Base-by-base conservation (phyloP, 75 land plant species). In the Picea glauca region DNA sequence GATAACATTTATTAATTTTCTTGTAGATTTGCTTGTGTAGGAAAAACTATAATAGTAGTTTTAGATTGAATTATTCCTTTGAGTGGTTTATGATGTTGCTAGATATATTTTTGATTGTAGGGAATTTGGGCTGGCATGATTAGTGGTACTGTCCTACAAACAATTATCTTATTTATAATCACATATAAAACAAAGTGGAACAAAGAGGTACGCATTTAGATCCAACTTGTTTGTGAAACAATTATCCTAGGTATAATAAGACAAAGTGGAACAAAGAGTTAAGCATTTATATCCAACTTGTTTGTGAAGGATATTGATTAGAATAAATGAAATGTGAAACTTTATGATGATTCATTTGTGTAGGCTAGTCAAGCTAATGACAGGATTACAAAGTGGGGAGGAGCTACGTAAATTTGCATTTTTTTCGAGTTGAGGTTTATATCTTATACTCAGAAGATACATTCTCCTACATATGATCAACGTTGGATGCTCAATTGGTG, bases 61-160 rank as follows among this genome's bases (percentile, higher is more conserved):
- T 9, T 9, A 50, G 9, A 50, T 8, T 50, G 12, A 50, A 9
- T 9, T 50, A 9, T 50, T 9, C 11, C 12, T 50, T 50, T 9
- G 12, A 9, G 56, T 9, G 11, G 11, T 12, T 50, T 9, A 50
- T 50, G 56, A 50, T 50, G 56, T 50, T 50, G 12, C 56, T 50
- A 12, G 23, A 43, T 40, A n/a, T 23, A 76, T 13, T 17, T 80
- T 54, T 56, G 62, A 12, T 26, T 76, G 32, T 75, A 82, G 83
- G 92, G 90, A 23, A 85, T 90, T 13, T 86, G 90, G 88, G 32
- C 13, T 33, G 92, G 90, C 11, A 80, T 88, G 84, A 60, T 88
- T 32, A 57, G 43, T 58, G 92, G 92, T 3, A 30, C 76, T 31
- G 1, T 82, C 5, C 13, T 88, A 18, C 90, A 90, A 38, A 83